phyloP scores from a whole-genome alignment of 176 grass and related monocot genomes.

The Phoenix roebelenii region DNA sequence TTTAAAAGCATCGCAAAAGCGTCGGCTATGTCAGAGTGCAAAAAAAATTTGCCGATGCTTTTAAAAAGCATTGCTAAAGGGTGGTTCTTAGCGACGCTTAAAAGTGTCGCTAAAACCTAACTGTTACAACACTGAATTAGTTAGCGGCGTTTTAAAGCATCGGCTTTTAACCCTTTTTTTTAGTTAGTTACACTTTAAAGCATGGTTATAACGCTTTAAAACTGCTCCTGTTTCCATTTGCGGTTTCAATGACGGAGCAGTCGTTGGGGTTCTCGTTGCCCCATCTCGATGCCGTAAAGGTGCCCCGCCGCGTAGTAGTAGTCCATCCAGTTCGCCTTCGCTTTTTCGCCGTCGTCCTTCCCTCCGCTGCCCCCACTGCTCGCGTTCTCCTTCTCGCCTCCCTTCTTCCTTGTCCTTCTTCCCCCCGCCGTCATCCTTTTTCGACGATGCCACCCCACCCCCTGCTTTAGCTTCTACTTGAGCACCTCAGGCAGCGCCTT shows the following conservation, averaged over 20 bases:
- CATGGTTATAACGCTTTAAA: too few relatives aligned
- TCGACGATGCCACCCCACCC: conserved; percentile 29
- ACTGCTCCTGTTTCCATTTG: neutral
- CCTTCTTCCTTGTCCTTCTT: conserved; percentile 5
- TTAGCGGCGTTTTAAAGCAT: too few relatives aligned
- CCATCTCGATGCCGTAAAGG: conserved; percentile 36
- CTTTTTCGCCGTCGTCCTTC: neutral
- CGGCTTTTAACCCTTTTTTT: too few relatives aligned
- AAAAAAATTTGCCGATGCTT: too few relatives aligned
- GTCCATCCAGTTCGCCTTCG: conserved; percentile 7
- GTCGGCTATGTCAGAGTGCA: too few relatives aligned
- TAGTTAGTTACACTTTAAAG: too few relatives aligned
- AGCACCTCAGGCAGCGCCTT: conserved; percentile 46
- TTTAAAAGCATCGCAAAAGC: too few relatives aligned
- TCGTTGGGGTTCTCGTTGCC: conserved; percentile 80
- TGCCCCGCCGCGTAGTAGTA: conserved; percentile 16
- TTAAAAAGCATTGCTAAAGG: too few relatives aligned
- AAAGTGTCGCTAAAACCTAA: too few relatives aligned
- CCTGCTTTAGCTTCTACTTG: conserved; percentile 32
- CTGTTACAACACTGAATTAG: too few relatives aligned
- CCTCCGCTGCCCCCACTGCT: neutral
- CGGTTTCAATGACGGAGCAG: conserved; percentile 61
- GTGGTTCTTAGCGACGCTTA: too few relatives aligned
- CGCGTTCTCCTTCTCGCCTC: neutral
- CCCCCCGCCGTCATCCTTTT: conserved; percentile 10